Evolutionary conservation across 2,329 filamentous ascomycete genomes (phyloP).

Genomic region (Dothistroma pini): DNA sequence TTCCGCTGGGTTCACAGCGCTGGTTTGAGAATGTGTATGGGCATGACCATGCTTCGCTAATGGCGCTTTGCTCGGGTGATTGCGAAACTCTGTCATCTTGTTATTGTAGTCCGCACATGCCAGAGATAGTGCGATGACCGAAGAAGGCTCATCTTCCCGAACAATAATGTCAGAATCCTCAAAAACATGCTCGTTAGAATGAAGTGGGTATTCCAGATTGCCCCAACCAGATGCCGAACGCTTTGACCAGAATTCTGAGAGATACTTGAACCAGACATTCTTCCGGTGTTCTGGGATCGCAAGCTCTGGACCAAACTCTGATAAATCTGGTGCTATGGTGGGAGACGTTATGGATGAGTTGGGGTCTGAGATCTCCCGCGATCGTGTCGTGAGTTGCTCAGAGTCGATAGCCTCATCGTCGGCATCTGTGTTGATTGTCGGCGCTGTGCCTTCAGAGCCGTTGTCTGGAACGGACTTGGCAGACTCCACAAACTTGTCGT

Average conservation of each 20-base stretch:
- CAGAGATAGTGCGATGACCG: constrained; percentile 87
- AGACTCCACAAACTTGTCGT: constrained; percentile 12
- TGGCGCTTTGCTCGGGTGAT: constrained; percentile 25
- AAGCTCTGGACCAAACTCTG: constrained; percentile 56
- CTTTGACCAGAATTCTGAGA: constrained; percentile 98
- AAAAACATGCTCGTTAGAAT: constrained; percentile 84
- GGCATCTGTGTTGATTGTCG: constrained; percentile 47
- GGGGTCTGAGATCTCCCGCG: constrained; percentile 43
- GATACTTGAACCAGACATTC: constrained; percentile 87
- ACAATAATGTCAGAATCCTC: constrained; percentile 96
- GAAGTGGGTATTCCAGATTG: constrained; percentile 83
- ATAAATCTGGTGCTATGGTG: constrained; percentile 50
- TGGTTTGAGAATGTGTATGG: constrained; percentile 24
- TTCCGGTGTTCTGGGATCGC: constrained; percentile 91
- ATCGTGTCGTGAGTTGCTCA: constrained; percentile 69
- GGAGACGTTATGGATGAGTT: constrained; percentile 47
- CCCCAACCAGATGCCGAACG: constrained; percentile 93
- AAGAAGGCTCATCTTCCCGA: constrained; percentile 94
- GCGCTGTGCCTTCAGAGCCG: constrained; percentile 2
- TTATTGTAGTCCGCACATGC: constrained; percentile 81
- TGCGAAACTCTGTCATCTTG: constrained; percentile 68
- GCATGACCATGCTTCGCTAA: constrained; percentile 27
- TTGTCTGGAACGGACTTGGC: constrained; percentile 4
- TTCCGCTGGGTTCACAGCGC: constrained; percentile 26
- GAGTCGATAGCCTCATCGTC: constrained; percentile 60